Evolutionary conservation across 139 green algal species (phyloP).

Genomic region (Edaphochlamys debaryana): DNA sequence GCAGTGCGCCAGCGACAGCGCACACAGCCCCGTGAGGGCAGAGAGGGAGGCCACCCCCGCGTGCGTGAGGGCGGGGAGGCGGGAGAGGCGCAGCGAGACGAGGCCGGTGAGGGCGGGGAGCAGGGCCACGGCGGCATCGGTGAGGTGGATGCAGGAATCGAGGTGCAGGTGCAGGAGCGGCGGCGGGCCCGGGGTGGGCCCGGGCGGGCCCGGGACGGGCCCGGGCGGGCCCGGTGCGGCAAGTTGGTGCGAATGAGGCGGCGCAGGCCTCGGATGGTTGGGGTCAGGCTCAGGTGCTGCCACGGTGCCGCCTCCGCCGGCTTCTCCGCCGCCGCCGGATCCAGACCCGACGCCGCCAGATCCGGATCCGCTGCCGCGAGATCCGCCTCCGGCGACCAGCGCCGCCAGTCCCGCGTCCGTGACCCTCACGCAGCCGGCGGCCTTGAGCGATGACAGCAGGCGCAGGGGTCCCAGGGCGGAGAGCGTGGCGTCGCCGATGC

Average conservation of each 20-base stretch:
- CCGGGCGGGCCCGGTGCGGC: neutral
- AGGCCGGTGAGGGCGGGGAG: slow-evolving; percentile 50
- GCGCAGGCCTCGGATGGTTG: neutral
- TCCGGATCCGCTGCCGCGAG: neutral
- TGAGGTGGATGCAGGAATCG: slow-evolving; percentile 62
- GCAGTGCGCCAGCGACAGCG: slow-evolving; percentile 66
- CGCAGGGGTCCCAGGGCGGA: slow-evolving; percentile 30
- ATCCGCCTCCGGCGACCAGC: slow-evolving; percentile 8
- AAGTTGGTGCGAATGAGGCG: neutral
- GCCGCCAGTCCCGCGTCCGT: slow-evolving; percentile 49
- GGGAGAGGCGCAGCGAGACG: slow-evolving; percentile 55
- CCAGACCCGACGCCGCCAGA: neutral
- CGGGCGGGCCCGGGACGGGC: neutral
- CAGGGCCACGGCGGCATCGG: slow-evolving; percentile 43
- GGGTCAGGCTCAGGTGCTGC: too few species aligned
- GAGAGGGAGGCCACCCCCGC: slow-evolving; percentile 50
- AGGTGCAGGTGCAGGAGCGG: slow-evolving; percentile 64
- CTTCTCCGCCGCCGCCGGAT: neutral
- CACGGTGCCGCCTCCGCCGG: too few species aligned
- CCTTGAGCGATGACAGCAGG: slow-evolving; percentile 48
- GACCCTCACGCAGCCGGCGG: slow-evolving; percentile 54
- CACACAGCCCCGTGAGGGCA: slow-evolving; percentile 53
- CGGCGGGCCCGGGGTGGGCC: too few species aligned
- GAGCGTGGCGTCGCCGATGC: slow-evolving; percentile 46
- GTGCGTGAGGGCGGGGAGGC: slow-evolving; percentile 58